phyloP scores from a whole-genome alignment of 495 filamentous ascomycete species.

The Amniculicola lignicola region DNA sequence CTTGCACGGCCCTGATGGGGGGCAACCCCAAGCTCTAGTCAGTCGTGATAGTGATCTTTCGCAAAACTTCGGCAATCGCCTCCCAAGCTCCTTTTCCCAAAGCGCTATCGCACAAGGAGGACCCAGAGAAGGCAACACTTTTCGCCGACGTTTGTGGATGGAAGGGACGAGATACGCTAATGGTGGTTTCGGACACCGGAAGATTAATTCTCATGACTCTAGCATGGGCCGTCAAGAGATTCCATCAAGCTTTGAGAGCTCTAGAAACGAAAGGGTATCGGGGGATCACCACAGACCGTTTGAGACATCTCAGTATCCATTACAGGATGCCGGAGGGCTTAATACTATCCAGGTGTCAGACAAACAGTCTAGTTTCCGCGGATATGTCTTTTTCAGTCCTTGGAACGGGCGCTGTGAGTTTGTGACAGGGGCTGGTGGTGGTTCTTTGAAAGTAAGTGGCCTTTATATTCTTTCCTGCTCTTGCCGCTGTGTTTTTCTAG shows the following conservation, averaged over 20 bases:
- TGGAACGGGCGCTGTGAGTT: constrained; percentile 88
- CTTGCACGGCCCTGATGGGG: constrained; percentile 19
- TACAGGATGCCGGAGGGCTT: constrained; percentile 19
- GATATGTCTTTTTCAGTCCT: constrained; percentile 71
- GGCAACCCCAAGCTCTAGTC: constrained; percentile 6
- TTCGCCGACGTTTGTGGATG: constrained; percentile 40
- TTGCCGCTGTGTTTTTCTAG: background rate
- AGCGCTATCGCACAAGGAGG: no score
- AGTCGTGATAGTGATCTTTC: constrained; percentile 5
- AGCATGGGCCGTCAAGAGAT: background rate
- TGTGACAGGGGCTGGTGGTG: constrained; percentile 66
- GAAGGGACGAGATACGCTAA: constrained; percentile 36
- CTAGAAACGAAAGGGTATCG: no score
- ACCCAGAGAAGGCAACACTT: constrained; percentile 9
- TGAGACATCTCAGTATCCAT: no score
- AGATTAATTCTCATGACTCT: constrained; percentile 24
- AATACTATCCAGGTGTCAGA: constrained; percentile 18
- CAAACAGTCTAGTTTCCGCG: constrained; percentile 35
- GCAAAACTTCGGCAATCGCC: no score
- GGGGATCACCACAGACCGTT: no score
- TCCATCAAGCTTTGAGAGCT: constrained; percentile 9
- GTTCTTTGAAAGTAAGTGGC: constrained; percentile 54
- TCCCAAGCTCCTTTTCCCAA: no score
- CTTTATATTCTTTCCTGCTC: background rate
- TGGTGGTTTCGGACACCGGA: constrained; percentile 23